phyloP scores from a whole-genome alignment of 176 grass and related monocot genomes.

The Avena sativa region DNA sequence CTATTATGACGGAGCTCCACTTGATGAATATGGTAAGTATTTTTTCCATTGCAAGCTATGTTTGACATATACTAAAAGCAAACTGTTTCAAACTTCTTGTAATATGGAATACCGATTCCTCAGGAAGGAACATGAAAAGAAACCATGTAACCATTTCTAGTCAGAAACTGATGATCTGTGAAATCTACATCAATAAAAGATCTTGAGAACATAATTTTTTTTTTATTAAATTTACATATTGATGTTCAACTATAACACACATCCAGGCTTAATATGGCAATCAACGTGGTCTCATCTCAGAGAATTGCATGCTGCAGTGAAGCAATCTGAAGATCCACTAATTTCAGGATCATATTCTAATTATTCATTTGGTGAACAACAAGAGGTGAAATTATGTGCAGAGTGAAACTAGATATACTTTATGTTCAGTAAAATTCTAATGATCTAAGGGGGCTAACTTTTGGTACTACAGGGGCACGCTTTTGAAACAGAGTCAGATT shows the following conservation, averaged over 20 bases:
- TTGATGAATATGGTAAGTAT: conserved; percentile 71
- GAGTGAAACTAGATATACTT: conserved; percentile 10
- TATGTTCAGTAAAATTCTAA: neutral
- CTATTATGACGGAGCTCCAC: conserved; percentile 76
- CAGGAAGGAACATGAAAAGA: neutral
- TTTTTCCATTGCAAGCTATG: neutral
- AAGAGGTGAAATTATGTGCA: conserved; percentile 63
- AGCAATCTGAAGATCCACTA: conserved; percentile 52
- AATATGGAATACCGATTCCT: neutral
- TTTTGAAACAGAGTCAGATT: conserved; percentile 65
- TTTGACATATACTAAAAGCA: neutral
- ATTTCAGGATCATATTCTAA: conserved; percentile 75
- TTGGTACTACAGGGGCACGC: conserved; percentile 62
- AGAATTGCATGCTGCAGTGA: conserved; percentile 74
- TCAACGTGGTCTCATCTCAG: conserved; percentile 79
- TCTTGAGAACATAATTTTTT: neutral
- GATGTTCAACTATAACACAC: conserved; percentile 10
- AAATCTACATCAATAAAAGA: neutral
- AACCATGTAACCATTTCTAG: conserved; percentile 1
- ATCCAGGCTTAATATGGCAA: conserved; percentile 80
- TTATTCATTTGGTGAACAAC: conserved; percentile 54
- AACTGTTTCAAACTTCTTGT: neutral
- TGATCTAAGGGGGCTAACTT: neutral
- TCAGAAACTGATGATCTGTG: conserved; percentile 1
- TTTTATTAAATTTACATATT: neutral